A percentile compares a stretch with the other conserved stretches of the same genome.
Evolutionary conservation across 495 filamentous ascomycete species (phyloP).

Genomic region (Neurospora sp.): DNA sequence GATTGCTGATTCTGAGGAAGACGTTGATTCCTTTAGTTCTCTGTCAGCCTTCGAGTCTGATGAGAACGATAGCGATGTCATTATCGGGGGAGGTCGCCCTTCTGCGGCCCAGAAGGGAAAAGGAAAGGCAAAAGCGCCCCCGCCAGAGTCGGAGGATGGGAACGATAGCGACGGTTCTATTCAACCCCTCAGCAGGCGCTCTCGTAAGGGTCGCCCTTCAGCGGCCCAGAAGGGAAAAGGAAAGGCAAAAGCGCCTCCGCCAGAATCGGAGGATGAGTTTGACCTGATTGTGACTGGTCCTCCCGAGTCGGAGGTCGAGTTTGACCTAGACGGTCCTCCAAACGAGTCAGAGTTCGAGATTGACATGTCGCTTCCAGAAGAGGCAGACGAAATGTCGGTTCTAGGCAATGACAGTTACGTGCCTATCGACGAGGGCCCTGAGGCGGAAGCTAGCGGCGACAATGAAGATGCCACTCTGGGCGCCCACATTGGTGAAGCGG

Average conservation of each 20-base stretch:
- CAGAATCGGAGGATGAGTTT: not conserved
- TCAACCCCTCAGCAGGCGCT: not conserved
- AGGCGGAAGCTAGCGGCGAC: not conserved
- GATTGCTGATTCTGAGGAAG: constrained; percentile 8
- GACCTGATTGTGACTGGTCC: not conserved
- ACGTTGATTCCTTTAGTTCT: not conserved
- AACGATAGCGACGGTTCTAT: constrained; percentile 8
- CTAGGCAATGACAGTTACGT: constrained; percentile 5
- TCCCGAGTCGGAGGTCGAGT: not conserved
- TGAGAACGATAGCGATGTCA: not conserved
- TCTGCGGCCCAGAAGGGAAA: not conserved
- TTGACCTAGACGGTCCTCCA: not conserved
- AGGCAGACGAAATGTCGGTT: not conserved
- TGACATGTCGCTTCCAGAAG: not conserved
- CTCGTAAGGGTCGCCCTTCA: not conserved
- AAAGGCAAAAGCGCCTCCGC: not conserved
- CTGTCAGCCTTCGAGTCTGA: not conserved
- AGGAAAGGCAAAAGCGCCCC: not conserved
- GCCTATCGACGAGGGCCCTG: not conserved
- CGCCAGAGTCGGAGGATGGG: not conserved
- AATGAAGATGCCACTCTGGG: constrained; percentile 4
- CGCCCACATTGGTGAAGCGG: not conserved
- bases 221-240: not conserved
- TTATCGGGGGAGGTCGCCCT: not conserved
- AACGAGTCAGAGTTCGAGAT: not conserved